These are phyloP conservation scores for Sporothrix dimorphospora DNA, from an alignment of 2,329 filamentous ascomycete species.

Conservation along the genomic window DNA sequence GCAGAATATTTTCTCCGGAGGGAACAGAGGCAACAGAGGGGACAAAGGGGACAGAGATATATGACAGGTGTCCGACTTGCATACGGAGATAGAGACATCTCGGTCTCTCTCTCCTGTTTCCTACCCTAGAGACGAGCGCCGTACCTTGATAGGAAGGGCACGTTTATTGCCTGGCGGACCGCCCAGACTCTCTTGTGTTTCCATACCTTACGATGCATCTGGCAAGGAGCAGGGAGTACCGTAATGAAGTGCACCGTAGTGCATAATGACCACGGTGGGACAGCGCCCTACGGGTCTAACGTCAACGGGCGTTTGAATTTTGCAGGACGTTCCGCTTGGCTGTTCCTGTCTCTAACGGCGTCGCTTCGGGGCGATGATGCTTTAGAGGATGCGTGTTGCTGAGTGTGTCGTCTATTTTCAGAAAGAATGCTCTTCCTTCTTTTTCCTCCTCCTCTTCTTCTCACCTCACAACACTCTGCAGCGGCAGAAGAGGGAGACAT, in stretches of 20 bases:
- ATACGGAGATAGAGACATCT: neutral
- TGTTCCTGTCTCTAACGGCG: neutral
- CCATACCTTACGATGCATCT: neutral
- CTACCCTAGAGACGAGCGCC: neutral
- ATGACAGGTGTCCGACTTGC: neutral
- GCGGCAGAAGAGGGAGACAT: neutral
- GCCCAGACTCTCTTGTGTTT: neutral
- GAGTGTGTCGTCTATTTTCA: neutral
- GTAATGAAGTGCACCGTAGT: neutral
- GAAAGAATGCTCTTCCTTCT: neutral
- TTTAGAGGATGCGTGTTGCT: neutral
- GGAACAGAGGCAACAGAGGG: neutral
- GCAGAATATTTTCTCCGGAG: neutral
- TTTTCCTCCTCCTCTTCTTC: neutral
- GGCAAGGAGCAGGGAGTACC: neutral
- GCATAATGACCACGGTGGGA: neutral
- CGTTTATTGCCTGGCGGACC: neutral
- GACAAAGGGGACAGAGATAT: neutral
- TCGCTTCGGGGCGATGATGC: neutral
- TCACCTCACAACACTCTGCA: neutral
- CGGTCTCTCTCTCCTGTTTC: neutral
- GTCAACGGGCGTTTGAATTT: neutral
- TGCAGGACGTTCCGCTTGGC: neutral
- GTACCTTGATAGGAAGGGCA: neutral
- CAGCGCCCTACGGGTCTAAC: constrained; percentile 9